Conservation (phyloP, 129 eudicot species). For the Solidago caesia region DNA sequence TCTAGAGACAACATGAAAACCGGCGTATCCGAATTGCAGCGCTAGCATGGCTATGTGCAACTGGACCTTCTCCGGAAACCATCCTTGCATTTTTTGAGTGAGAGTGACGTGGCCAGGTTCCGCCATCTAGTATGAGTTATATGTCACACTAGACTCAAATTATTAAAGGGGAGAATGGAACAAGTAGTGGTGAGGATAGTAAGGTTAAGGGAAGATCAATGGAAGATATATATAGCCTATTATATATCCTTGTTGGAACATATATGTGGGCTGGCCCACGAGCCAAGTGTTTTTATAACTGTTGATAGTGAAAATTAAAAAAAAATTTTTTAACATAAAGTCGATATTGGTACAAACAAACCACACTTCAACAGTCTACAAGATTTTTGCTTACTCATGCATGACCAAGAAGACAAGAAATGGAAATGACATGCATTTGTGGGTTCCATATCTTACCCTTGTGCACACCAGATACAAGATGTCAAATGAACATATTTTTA, state of each 20-base stretch:
- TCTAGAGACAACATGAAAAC: conserved; percentile 91
- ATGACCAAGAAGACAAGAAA: too few relatives aligned
- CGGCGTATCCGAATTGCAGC: conserved; percentile 94
- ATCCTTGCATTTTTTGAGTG: conserved; percentile 29
- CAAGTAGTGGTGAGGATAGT: conserved; percentile 20
- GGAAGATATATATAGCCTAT: conserved; percentile 19
- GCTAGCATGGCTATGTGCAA: conserved; percentile 85
- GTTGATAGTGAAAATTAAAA: not conserved
- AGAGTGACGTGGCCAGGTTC: conserved; percentile 13
- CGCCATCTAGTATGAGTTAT: conserved; percentile 22
- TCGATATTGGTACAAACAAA: too few relatives aligned
- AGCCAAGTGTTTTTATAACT: not conserved
- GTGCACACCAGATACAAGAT: too few relatives aligned
- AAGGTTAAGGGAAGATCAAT: conserved; percentile 9
- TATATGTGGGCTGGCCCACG: conserved; percentile 7
- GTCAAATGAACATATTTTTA: too few relatives aligned
- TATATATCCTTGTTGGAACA: not conserved
- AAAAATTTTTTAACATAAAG: too few relatives aligned
- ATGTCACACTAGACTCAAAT: not conserved
- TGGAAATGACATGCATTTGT: too few relatives aligned
- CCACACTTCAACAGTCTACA: too few relatives aligned
- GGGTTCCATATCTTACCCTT: too few relatives aligned
- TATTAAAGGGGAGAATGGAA: not conserved
- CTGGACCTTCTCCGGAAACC: conserved; percentile 76
- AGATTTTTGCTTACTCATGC: too few relatives aligned